Evolutionary conservation across 371 early-diverging fungal genomes (phyloP), one percentile per base, ranked within the genome.

Genomic region (Mucor lusitanicus): DNA sequence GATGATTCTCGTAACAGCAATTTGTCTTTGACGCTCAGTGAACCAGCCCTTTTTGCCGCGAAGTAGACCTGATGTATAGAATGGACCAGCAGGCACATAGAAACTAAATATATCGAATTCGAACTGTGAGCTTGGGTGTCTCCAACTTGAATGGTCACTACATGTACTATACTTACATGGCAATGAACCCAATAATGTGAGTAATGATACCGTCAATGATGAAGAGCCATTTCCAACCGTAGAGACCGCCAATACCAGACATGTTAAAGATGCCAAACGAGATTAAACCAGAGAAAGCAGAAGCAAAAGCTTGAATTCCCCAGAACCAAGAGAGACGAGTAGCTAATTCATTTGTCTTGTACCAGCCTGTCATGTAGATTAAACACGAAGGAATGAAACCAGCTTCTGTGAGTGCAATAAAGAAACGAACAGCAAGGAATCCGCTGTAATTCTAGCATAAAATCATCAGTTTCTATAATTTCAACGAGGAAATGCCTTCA

Each of bases 361-460:
- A 90, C 75, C 81, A 87, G 0, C 77, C 71, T 0, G 86, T 84
- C 12, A 90, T 71, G 62, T 90, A 88, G 39, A 79, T 73, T n/a
- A 87, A 65, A 39, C 85, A 80, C 0, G 85, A 80, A 0, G 90
- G 88, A 59, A 90, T 87, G 42, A 84, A 86, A 1, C 90, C 90
- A 25, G 84, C 90, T 71, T 78, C 74, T 50, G 75, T 78, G 11
- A 77, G 56, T 3, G 77, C 81, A 70, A 77, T 71, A 23, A 78
- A 61, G 9, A 72, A 58, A 15, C 77, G 71, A 48, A 74, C 54
- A 28, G 60, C 71, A 39, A 80, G 37, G 68, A 59, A 78, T 8
- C 70, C 69, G 13, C 33, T 28, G 63, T 66, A 73, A 15, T 55
- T 32, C 59, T 71, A 7, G 59, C 9, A 74, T 40, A 8, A 50